These are phyloP conservation scores for Saprolegnia diclina DNA, from an alignment of 352 stramenopile genomes.

Conservation along the genomic window DNA sequence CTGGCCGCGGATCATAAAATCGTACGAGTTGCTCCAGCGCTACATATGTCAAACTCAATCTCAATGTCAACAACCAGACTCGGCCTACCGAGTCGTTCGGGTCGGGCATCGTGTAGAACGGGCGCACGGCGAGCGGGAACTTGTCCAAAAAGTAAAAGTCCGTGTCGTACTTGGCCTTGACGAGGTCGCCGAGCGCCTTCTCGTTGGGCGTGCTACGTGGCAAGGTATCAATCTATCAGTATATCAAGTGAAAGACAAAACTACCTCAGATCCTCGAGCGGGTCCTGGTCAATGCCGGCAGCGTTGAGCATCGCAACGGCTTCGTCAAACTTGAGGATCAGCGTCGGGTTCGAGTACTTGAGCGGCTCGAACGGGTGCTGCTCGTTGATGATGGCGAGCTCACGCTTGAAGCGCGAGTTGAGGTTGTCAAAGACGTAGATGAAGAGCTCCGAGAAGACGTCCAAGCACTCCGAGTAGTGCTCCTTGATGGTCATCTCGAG, in stretches of 20 bases:
- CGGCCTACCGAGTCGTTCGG: constrained; percentile 69
- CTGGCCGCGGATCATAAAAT: constrained; percentile 99
- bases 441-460: constrained; percentile 98
- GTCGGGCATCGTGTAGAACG: constrained; percentile 99
- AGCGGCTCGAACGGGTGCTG: constrained; percentile 98
- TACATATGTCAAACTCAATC: constrained; percentile 21
- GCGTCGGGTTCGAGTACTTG: constrained; percentile 92
- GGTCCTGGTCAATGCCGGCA: constrained; percentile 62
- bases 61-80: background rate
- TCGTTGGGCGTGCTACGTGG: constrained; percentile 97
- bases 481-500: constrained; percentile 99
- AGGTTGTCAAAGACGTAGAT: constrained; percentile 99
- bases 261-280: constrained; percentile 58
- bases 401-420: constrained; percentile 87
- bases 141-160: constrained; percentile 99
- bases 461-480: constrained; percentile 98
- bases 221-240: constrained; percentile 36
- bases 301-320: constrained; percentile 90
- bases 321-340: constrained; percentile 92
- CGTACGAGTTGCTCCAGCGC: constrained; percentile 96
- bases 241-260: background rate
- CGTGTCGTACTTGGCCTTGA: constrained; percentile 98
- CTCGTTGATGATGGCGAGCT: constrained; percentile 93
- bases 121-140: constrained; percentile 96
- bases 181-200: constrained; percentile 93